Conservation (phyloP, 2,329 filamentous ascomycete species). For the Colletotrichum cordylinicola region DNA sequence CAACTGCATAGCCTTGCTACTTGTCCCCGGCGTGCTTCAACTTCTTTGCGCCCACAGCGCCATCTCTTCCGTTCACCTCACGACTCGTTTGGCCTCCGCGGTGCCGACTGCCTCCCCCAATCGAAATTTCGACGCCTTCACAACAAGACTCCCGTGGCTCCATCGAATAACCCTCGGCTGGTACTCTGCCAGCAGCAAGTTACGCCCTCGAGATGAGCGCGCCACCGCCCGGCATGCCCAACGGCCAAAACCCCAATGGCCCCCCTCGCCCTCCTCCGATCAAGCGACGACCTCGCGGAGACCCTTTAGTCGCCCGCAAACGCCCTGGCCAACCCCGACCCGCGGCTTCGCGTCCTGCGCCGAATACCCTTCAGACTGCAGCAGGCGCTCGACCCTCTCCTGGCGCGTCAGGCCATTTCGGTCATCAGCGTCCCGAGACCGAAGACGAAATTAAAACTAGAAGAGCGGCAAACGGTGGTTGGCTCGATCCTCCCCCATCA, state of each 20-base stretch:
- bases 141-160: not conserved
- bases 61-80: not conserved
- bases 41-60: not conserved
- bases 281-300: constrained; percentile 53
- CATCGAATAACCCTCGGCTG: not conserved
- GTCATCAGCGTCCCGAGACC: constrained; percentile 22
- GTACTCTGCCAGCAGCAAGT: not conserved
- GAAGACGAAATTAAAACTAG: constrained; percentile 30
- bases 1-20: not conserved
- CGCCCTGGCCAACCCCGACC: constrained; percentile 42
- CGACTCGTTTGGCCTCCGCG: not conserved
- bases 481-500: constrained; percentile 57
- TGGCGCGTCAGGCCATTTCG: constrained; percentile 4
- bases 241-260: constrained; percentile 36
- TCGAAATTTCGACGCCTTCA: not conserved
- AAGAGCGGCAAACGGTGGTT: constrained; percentile 51
- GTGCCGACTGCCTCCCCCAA: not conserved
- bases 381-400: constrained; percentile 19
- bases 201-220: constrained; percentile 47
- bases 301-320: constrained; percentile 71
- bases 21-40: not conserved
- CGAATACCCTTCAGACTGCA: constrained; percentile 26
- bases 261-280: constrained; percentile 43
- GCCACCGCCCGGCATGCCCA: constrained; percentile 38
- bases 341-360: constrained; percentile 29